phyloP scores from a whole-genome alignment of 192 early-diverging fungal species.

The Backusella sp. region DNA sequence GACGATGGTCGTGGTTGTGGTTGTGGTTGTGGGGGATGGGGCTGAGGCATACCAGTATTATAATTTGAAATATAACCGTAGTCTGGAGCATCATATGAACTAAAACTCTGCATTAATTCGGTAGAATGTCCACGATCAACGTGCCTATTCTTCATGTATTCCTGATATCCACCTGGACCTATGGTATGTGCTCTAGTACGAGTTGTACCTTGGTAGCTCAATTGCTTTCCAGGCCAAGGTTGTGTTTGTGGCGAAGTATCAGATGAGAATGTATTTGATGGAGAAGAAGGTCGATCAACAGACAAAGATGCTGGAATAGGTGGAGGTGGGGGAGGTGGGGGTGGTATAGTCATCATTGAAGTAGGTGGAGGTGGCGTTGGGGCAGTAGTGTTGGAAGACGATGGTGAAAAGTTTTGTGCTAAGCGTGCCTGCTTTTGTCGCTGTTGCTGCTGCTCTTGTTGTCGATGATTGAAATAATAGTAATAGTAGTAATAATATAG shows the following conservation, averaged over 20 bases:
- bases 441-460: constrained; percentile 14
- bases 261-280: constrained; percentile 24
- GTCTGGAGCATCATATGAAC: not conserved
- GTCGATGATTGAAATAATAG: constrained; percentile 31
- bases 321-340: constrained; percentile 15
- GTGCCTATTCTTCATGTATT: not conserved
- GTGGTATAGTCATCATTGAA: constrained; percentile 11
- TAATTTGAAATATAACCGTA: not conserved
- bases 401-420: not conserved
- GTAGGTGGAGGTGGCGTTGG: constrained; percentile 3
- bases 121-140: not conserved
- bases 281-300: not conserved
- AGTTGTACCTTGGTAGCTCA: not conserved
- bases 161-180: not conserved
- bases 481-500: constrained; percentile 36
- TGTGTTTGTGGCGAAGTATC: constrained; percentile 34
- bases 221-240: not conserved
- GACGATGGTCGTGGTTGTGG: not conserved
- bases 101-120: not conserved
- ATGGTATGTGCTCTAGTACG: constrained; percentile 12
- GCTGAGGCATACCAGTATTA: not conserved
- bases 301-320: not conserved
- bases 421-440: not conserved
- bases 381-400: not conserved
- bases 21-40: not conserved